Evolutionary conservation across 2,329 filamentous ascomycete species (phyloP), one percentile per base, ranked within the genome.

Genomic region (Fusarium euwallaceae): DNA sequence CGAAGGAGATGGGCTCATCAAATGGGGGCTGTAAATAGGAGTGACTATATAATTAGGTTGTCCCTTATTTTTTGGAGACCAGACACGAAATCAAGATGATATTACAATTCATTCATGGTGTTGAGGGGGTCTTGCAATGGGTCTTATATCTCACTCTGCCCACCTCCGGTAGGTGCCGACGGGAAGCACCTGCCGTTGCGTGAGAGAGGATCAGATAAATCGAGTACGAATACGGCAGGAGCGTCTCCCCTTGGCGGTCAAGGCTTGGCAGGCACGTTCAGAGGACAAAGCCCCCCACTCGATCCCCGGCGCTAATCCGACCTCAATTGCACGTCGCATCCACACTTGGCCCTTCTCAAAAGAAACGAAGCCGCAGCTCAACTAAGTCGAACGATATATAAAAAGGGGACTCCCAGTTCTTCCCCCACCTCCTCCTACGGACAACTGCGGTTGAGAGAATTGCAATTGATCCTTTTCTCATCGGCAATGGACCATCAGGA

Each of bases 11-110:
- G 56, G 68, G 58, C 48, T 58, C 36, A 64, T 67, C 63, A 61
- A 58, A 53, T 64, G 41, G 61, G 56, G 64, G 67, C 58, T 71
- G 76, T 76, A 77, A 70, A 78, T 79, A 79, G 65, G 55, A 67
- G 71, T 58, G 69, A 67, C 70, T 73, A 75, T 70, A 78, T 79
- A 78, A 78, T 76, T 75, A 79, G 73, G 70, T 78, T 76, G 69
- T 75, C 63, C 72, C 56, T 78, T 72, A 45, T 64, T 76, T 73
- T 73, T 75, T 79, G 77, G 76, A 79, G 70, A 79, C 67, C 70
- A 76, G 74, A 73, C 39, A 76, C 51, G 69, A 68, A 72, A 76
- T 67, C 70, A 76, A 77, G 62, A 78, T 66, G 70, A 75, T 69
- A 64, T 67, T 61, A 53, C 71, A 76, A 69, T 70, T 55, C 27